Base-by-base conservation (phyloP, 2,329 filamentous ascomycete species). In the Nothopassalora personata region DNA sequence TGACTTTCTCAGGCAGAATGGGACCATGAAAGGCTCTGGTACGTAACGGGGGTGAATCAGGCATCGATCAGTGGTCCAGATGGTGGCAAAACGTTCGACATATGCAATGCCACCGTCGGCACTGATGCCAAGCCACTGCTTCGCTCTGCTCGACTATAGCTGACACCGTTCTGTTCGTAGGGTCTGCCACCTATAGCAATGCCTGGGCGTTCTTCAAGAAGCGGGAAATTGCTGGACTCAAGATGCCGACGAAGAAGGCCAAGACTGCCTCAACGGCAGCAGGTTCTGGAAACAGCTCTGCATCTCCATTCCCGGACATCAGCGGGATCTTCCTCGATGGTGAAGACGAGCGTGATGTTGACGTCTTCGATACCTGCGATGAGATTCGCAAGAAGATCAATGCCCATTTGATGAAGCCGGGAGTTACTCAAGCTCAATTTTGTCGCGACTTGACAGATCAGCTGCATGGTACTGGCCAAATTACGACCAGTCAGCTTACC, bases 341-440 rank as follows among this genome's bases (percentile, higher is more conserved):
- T 11, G 82, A 86, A 68, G 76, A 76, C 0, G 66, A 70, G 0
- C 74, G 76, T 34, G 65, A 58, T 0, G 81, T 85, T 6, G 70
- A 73, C 0, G 72, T 86, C 33, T 85, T 74, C 66, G 82, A 86
- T 61, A 81, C 79, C 5, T 86, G 83, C 70, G 79, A 85, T 63
- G 81, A 82, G 53, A 68, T 86, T 13, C 79, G 83, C 50, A 77
- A 75, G 67, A 85, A 86, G 73, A 84, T 86, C 65, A 75, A 75
- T 28, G 76, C 77, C 0, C 72, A 81, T 60, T 73, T 86, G 9
- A 68, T 70, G 10, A 75, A 78, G 50, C 73, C 77, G 0, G 73
- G 73, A 47, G 72, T 83, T 53, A 83, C 79, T 0, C 78, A 83
- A 66, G 79, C 82, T 0, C 74, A 72, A 10, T 82, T 86, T 67